These are phyloP conservation scores for Pseudonectria foliicola DNA, from an alignment of 2,329 filamentous ascomycete genomes.

Conservation along the genomic window DNA sequence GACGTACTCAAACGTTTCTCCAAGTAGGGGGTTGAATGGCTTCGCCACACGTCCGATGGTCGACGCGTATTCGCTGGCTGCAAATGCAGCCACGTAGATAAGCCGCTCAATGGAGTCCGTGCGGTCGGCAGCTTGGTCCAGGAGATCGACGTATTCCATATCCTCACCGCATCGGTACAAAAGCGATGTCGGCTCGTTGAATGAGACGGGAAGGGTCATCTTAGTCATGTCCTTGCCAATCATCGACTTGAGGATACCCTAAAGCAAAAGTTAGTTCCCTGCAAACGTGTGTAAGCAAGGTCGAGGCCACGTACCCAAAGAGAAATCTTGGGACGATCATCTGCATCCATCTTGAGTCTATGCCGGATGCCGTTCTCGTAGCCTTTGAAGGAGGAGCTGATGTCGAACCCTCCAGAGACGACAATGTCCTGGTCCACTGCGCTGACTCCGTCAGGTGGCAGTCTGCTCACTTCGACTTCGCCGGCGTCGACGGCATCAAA, in stretches of 20 bases:
- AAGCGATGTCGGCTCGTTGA: constrained; percentile 95
- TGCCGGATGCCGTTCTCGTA: constrained; percentile 84
- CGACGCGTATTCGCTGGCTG: constrained; percentile 92
- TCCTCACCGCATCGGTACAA: constrained; percentile 94
- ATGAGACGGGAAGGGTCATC: constrained; percentile 96
- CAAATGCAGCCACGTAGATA: constrained; percentile 92
- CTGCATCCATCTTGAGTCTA: constrained; percentile 79
- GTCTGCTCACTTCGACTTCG: constrained; percentile 71
- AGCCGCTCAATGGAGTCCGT: constrained; percentile 83
- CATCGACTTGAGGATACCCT: constrained; percentile 98
- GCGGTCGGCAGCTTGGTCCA: constrained; percentile 82
- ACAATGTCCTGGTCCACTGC: constrained; percentile 37
- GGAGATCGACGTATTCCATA: constrained; percentile 92
- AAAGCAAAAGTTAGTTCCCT: constrained; percentile 16
- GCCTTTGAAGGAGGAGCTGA: constrained; percentile 73
- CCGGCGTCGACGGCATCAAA: constrained; percentile 96
- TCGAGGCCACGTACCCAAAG: constrained; percentile 67
- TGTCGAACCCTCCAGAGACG: constrained; percentile 46
- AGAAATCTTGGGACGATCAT: constrained; percentile 87
- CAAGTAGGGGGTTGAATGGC: constrained; percentile 92
- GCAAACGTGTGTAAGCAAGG: neutral
- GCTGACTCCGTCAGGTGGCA: constrained; percentile 45
- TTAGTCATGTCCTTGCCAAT: constrained; percentile 99
- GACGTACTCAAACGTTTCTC: constrained; percentile 95
- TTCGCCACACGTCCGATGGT: constrained; percentile 96